Evolutionary conservation across 257 asterid species (phyloP).

Genomic region (Forsythia suspensa): DNA sequence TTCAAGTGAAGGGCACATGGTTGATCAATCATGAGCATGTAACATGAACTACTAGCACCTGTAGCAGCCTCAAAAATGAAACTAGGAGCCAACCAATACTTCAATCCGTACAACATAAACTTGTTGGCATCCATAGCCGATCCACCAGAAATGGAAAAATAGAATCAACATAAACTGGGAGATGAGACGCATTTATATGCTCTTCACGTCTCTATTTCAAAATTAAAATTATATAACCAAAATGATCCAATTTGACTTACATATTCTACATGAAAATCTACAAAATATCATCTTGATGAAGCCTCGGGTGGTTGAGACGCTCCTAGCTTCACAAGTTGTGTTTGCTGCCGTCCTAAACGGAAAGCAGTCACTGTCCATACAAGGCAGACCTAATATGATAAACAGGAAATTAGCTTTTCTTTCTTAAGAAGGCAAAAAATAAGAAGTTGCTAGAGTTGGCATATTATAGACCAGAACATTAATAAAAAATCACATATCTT

Average conservation of each 20-base stretch:
- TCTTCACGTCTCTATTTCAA: not conserved
- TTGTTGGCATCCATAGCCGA: not conserved
- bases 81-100: not conserved
- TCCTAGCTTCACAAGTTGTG: constrained; percentile 57
- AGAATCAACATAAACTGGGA: not conserved
- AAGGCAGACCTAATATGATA: constrained; percentile 56
- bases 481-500: not conserved
- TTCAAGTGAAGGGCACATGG: not conserved
- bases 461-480: not conserved
- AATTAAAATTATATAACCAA: not conserved
- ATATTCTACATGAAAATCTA: constrained; percentile 8
- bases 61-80: not conserved
- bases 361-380: constrained; percentile 72
- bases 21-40: not conserved
- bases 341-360: constrained; percentile 66
- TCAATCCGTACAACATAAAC: not conserved
- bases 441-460: not conserved
- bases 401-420: not conserved
- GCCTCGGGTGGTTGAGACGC: constrained; percentile 36
- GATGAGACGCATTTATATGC: not conserved
- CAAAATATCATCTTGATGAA: constrained; percentile 30
- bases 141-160: not conserved
- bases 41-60: not conserved
- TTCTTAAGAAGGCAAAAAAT: not conserved
- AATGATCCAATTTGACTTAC: not conserved